Base-by-base conservation (phyloP, 2,329 filamentous ascomycete species). In the Pyricularia sp. region DNA sequence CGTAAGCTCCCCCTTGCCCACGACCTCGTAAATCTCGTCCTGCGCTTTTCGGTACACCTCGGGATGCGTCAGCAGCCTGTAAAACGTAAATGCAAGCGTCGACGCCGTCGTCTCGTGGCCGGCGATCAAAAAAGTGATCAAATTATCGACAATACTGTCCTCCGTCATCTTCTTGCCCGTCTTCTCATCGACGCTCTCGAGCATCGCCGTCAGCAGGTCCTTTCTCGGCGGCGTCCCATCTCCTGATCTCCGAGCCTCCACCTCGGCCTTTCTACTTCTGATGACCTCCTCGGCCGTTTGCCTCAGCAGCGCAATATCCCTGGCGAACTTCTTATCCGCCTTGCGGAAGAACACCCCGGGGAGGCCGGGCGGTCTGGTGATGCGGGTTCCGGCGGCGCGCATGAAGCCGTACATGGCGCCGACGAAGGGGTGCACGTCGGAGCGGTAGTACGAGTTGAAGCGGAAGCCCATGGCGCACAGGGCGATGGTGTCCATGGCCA, bases 391-490 rank as follows among this genome's bases (percentile, higher is more conserved):
- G 58, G 50, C 55, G 26, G 26, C 67, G 50, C 4, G 42, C 33
- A 68, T 68, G 20, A 65, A 20, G 25, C 17, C 79, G 4, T 77
- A 76, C 85, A 88, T 87, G 33, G 83, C 80, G 59, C 81, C 74
- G 10, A 86, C 79, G 72, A 88, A 88, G 0, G 85, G 85, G 72
- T 88, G 86, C 75, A 93, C 79, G 10, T 87, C 82, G 20, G 90
- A 85, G 30, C 82, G 82, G 75, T 93, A 93, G 77, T 89, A 92
- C 0, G 86, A 89, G 78, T 93, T 93, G 82, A 93, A 93, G 23
- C 90, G 87, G 70, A 84, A 90, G 58, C 85, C 85, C 87, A 92
- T 90, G n/a, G 87, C 81, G 76, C 89, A 90, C 2, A 93, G 82
- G 1, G 88, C 89, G 11, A 93, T 83, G 0, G 90, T 90, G 74